phyloP scores from a whole-genome alignment of 495 filamentous ascomycete genomes.

The Daldinia childiae region DNA sequence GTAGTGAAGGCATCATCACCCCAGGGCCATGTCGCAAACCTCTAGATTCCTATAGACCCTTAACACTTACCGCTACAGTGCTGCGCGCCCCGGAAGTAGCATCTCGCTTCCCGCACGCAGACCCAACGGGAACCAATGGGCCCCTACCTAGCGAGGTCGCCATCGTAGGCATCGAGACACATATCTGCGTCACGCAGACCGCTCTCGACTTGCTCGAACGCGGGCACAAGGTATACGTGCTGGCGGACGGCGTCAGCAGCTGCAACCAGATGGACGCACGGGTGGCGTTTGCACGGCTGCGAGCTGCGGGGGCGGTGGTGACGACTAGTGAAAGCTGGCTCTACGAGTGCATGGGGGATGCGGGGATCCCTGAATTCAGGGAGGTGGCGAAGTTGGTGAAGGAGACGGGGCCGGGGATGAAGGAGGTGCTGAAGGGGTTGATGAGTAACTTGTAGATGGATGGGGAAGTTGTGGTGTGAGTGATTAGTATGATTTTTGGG shows the following conservation, averaged over 20 bases:
- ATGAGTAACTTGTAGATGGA: conserved; percentile 52
- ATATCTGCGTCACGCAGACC: conserved; percentile 96
- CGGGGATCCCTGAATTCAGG: conserved; percentile 77
- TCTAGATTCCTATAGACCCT: neutral
- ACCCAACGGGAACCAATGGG: neutral
- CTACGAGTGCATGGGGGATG: conserved; percentile 94
- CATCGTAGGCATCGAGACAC: conserved; percentile 88
- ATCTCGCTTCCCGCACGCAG: conserved; percentile 26
- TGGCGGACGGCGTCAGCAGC: conserved; percentile 92
- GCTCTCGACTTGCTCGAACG: conserved; percentile 77
- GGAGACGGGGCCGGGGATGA: conserved; percentile 74
- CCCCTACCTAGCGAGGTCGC: conserved; percentile 54
- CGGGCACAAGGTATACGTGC: conserved; percentile 84
- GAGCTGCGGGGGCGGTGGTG: conserved; percentile 78
- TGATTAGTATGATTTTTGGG: no score
- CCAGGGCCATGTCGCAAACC: neutral
- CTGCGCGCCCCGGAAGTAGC: conserved; percentile 49
- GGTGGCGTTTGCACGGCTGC: conserved; percentile 78
- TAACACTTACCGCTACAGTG: conserved; percentile 53
- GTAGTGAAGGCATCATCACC: neutral
- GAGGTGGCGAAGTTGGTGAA: conserved; percentile 79
- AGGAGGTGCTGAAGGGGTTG: conserved; percentile 68
- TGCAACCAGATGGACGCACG: conserved; percentile 83
- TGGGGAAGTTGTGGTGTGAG: no score
- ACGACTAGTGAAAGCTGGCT: conserved; percentile 91